A percentile compares a stretch with the other conserved stretches of the same genome.
phyloP scores from a whole-genome alignment of 225 moss, liverwort and hornwort genomes.

The Polytrichum formosum region DNA sequence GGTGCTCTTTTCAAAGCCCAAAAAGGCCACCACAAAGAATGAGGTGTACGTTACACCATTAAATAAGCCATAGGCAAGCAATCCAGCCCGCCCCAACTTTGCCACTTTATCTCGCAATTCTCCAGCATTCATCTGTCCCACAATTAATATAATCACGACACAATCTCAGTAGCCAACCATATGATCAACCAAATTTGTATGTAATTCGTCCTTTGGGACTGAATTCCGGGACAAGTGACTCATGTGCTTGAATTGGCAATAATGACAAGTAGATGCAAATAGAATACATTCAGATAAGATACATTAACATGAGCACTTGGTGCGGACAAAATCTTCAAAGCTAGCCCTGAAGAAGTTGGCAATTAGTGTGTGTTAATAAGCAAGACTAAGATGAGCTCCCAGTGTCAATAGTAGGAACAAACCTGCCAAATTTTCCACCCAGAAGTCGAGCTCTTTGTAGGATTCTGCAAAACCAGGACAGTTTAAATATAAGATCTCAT shows the following conservation, averaged over 20 bases:
- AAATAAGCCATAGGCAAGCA: constrained; percentile 88
- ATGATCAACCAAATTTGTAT: too few species aligned
- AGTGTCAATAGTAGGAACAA: constrained; percentile 1
- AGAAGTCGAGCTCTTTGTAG: constrained; percentile 16
- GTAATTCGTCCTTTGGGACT: too few species aligned
- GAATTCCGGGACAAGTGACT: too few species aligned
- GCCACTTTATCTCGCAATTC: constrained; percentile 70
- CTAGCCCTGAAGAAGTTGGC: background rate
- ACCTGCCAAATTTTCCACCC: constrained; percentile 58
- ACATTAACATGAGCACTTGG: background rate
- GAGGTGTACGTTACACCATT: constrained; percentile 87
- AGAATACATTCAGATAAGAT: background rate
- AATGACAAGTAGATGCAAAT: background rate
- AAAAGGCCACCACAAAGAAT: constrained; percentile 86
- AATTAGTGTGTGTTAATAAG: background rate
- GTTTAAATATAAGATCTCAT: background rate
- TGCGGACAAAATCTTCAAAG: background rate
- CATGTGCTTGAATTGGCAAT: background rate
- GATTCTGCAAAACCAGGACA: constrained; percentile 15
- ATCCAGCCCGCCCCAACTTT: constrained; percentile 84
- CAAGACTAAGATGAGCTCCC: background rate
- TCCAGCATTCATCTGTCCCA: constrained; percentile 46
- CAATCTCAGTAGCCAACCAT: background rate
- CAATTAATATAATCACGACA: background rate
- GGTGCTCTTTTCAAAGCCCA: constrained; percentile 82